Base-by-base conservation (phyloP, 2,329 filamentous ascomycete genomes). In the Trichoderma harzianum region DNA sequence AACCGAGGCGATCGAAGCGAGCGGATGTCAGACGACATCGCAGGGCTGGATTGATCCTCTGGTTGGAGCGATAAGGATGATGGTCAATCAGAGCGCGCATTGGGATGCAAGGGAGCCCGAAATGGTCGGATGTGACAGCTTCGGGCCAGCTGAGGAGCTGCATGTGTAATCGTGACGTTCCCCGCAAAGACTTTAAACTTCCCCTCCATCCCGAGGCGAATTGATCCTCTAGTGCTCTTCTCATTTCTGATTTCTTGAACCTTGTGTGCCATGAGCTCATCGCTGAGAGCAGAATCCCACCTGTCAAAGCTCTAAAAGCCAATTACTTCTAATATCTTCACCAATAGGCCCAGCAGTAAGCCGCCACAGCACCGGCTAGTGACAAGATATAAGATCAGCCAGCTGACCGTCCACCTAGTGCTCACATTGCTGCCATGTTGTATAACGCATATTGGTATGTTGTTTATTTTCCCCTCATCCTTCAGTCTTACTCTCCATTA, bases 121-220 rank as follows among this genome's bases (percentile, higher is more conserved):
- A 57, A 58, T 39, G 51, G 21, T 58, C 32, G 34, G 53, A 43
- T 39, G 12, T n/a, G 34, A 43, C 34, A 21, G 36, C 24, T 58
- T 43, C 7, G 43, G 21, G 36, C 21, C 21, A 53, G 61, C 61
- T 43, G 26, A 30, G 21, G 26, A 58, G 26, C 55, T 24, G 55
- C n/a, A 28, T 61, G 30, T 69, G 66, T 69, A 69, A 69, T 60
- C 11, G 66, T 69, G 66, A 69, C 66, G 66, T 69, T 69, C 66
- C 66, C 66, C 66, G 66, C 55, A 60, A 30, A 32, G 65, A n/a
- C n/a, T 30, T 60, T 57, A 32, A 39, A 30, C 36, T 34, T 47
- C 36, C 34, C 63, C 28, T 24, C 43, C 26, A 47, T 21, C 34
- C 65, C 12, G 57, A n/a, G 24, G 24, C 24, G 24, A 30, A 43